These are phyloP conservation scores for Mycena citricolor DNA, from an alignment of 1,284 basidiomycete genomes.

Conservation along the genomic window DNA sequence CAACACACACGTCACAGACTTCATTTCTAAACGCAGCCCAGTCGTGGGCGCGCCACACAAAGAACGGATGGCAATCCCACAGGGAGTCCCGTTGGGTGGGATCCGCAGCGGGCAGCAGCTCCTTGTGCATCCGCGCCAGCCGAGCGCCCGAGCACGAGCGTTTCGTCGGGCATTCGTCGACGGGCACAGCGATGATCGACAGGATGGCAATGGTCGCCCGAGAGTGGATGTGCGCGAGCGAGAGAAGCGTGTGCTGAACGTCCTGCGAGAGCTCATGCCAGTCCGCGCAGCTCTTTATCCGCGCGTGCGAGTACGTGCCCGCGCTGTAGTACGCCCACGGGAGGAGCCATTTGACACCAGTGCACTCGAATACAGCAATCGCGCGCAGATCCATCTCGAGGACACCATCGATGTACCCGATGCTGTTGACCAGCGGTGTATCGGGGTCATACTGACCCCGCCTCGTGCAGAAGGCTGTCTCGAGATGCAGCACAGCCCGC, in stretches of 20 bases:
- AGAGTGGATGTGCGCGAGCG: not conserved
- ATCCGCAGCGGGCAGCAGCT: too few species aligned
- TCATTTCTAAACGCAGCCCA: too few species aligned
- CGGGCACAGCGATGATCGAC: not conserved
- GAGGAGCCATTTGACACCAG: conserved; percentile 5
- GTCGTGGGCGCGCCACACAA: too few species aligned
- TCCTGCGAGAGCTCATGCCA: not conserved
- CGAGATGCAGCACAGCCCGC: conserved; percentile 2
- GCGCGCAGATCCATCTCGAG: conserved; percentile 1
- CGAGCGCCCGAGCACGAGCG: not conserved
- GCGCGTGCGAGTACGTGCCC: not conserved
- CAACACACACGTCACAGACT: too few species aligned
- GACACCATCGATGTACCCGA: not conserved
- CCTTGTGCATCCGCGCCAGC: not conserved
- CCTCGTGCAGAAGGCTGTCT: not conserved
- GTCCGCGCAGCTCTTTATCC: not conserved
- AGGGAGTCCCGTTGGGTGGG: too few species aligned
- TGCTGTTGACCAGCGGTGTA: not conserved
- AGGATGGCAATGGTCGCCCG: too few species aligned
- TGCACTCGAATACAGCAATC: too few species aligned
- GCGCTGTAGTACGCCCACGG: conserved; percentile 4
- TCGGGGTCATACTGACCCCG: not conserved
- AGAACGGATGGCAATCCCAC: too few species aligned
- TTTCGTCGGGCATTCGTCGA: not conserved
- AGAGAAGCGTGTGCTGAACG: not conserved